phyloP scores from a whole-genome alignment of 2,329 filamentous ascomycete species.

The Colletotrichum musae region DNA sequence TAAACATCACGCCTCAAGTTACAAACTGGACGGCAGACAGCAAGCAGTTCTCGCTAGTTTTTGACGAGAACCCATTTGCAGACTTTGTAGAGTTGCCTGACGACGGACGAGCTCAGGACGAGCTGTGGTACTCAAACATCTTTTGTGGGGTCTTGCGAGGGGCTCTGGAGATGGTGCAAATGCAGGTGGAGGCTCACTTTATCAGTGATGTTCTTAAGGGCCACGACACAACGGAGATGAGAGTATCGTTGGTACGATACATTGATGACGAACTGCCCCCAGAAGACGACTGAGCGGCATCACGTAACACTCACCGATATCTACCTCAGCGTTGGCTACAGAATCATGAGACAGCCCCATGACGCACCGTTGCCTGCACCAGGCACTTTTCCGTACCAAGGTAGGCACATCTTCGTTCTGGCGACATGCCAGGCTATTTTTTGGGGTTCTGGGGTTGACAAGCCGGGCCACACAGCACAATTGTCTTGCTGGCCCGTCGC shows the following conservation, averaged over 20 bases:
- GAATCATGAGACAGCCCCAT: background rate
- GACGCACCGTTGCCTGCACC: background rate
- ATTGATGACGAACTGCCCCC: conserved; percentile 98
- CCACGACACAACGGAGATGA: conserved; percentile 97
- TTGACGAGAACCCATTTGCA: conserved; percentile 96
- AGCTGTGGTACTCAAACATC: conserved; percentile 99
- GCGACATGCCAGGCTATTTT: too few relatives aligned
- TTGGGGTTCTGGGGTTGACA: too few relatives aligned
- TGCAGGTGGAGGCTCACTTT: conserved; percentile 98
- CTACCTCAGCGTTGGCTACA: background rate
- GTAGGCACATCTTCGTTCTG: too few relatives aligned
- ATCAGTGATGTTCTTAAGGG: conserved; percentile 93
- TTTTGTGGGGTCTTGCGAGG: conserved; percentile 93
- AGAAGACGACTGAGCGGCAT: conserved; percentile 85
- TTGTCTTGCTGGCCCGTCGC: too few relatives aligned
- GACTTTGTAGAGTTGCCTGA: conserved; percentile 98
- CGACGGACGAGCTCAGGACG: conserved; percentile 94
- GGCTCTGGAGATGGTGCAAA: conserved; percentile 98
- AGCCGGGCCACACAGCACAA: too few relatives aligned
- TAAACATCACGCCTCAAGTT: conserved; percentile 94
- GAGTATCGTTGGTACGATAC: conserved; percentile 90
- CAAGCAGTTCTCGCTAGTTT: conserved; percentile 95
- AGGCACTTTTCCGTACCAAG: too few relatives aligned
- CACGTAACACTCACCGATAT: background rate
- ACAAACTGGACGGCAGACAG: conserved; percentile 97